phyloP scores from a whole-genome alignment of 1,284 basidiomycete genomes.

The Neotropicomus parvogracilis region DNA sequence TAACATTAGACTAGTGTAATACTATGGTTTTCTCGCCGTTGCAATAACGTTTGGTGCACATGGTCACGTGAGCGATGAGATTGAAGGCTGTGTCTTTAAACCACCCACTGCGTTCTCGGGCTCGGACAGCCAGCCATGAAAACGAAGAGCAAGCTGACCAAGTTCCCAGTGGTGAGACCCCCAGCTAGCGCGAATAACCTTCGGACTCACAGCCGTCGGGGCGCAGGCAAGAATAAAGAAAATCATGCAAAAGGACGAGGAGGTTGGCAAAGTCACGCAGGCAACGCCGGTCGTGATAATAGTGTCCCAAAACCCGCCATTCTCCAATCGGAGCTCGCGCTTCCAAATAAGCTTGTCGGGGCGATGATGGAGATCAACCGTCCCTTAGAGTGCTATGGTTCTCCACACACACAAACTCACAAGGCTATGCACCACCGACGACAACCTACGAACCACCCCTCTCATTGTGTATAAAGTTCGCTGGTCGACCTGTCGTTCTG shows the following conservation, averaged over 20 bases:
- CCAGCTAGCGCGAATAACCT: constrained; percentile 16
- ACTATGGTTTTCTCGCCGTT: background rate
- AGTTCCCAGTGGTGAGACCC: constrained; percentile 71
- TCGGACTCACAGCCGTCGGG: constrained; percentile 6
- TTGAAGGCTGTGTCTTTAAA: constrained; percentile 1
- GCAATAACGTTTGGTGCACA: no score
- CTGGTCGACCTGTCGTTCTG: no score
- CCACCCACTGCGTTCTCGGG: background rate
- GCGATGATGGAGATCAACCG: no score
- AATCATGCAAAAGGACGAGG: constrained; percentile 99
- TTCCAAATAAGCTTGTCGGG: no score
- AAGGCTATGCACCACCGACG: no score
- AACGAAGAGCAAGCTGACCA: constrained; percentile 82
- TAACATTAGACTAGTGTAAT: no score
- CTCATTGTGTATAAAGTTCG: no score
- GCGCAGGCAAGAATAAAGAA: constrained; percentile 88
- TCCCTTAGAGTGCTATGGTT: no score
- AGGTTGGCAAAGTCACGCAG: constrained; percentile 97
- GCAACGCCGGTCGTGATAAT: constrained; percentile 96
- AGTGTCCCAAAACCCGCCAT: no score
- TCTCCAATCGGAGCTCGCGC: no score
- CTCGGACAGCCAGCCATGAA: constrained; percentile 52
- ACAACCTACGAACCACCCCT: no score
- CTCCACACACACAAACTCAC: no score
- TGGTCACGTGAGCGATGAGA: constrained; percentile 5